A percentile compares a stretch with the other conserved stretches of the same genome.
Conservation (phyloP, 345 rosid genomes). For the Dipteronia dyeriana region DNA sequence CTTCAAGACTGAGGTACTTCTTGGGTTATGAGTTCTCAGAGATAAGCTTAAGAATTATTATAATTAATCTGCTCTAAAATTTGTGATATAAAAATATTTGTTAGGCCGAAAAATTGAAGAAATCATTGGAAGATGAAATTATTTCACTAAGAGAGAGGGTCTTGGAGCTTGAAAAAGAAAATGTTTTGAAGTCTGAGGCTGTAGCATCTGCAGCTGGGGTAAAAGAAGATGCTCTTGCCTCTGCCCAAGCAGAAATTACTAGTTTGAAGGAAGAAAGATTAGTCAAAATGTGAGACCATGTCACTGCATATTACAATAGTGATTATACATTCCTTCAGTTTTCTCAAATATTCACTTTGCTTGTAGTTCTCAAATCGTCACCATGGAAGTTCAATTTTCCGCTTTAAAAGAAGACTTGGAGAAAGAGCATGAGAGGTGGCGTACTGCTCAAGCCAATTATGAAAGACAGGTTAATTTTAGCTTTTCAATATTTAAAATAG, state of each 20-base stretch:
- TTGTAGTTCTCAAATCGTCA: conserved; percentile 68
- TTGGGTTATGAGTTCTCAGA: conserved; percentile 8
- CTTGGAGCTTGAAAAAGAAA: conserved; percentile 71
- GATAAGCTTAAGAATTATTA: conserved; percentile 4
- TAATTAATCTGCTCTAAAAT: not conserved
- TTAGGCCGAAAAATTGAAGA: conserved; percentile 72
- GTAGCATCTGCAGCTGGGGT: conserved; percentile 62
- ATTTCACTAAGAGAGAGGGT: conserved; percentile 67
- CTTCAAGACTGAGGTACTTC: conserved; percentile 72
- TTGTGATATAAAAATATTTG: conserved; percentile 15
- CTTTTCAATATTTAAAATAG: not conserved
- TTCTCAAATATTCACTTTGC: conserved; percentile 26
- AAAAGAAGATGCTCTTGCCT: conserved; percentile 71
- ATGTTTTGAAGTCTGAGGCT: conserved; percentile 65
- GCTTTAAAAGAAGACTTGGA: conserved; percentile 67
- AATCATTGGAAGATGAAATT: conserved; percentile 70
- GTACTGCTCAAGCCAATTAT: conserved; percentile 79
- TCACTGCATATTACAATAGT: conserved; percentile 11
- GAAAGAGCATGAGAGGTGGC: conserved; percentile 76
- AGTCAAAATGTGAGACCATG: conserved; percentile 53
- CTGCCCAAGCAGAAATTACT: conserved; percentile 63
- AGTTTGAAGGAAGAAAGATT: conserved; percentile 68
- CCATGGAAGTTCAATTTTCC: conserved; percentile 66
- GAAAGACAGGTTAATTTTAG: conserved; percentile 81
- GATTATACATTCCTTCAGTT: conserved; percentile 5